Conservation (phyloP, 2,329 filamentous ascomycete species). For the Exophiala calicioides region DNA sequence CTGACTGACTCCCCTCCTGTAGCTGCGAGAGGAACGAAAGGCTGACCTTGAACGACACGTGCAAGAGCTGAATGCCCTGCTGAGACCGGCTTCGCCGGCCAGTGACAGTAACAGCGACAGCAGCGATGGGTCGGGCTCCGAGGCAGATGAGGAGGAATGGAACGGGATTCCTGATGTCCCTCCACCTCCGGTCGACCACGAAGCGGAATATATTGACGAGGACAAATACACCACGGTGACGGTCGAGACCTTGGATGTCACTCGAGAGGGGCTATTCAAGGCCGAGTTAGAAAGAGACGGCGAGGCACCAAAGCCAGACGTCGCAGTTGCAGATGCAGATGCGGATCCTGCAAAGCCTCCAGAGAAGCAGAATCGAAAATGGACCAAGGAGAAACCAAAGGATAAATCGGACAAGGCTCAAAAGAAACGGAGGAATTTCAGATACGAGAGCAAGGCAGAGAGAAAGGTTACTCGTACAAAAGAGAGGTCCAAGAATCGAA, state of each 20-base stretch:
- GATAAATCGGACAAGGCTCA: slow-evolving; percentile 46
- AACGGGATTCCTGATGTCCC: slow-evolving; percentile 61
- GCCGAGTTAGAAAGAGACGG: slow-evolving; percentile 37
- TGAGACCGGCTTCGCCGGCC: slow-evolving; percentile 62
- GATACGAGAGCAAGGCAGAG: slow-evolving; percentile 87
- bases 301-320: slow-evolving; percentile 31
- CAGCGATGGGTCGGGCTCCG: slow-evolving; percentile 41
- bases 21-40: slow-evolving; percentile 83
- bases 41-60: slow-evolving; percentile 81
- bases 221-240: slow-evolving; percentile 95
- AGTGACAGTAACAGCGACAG: slow-evolving; percentile 48
- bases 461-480: slow-evolving; percentile 64
- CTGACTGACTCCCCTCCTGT: slow-evolving; percentile 11
- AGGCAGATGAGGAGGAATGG: slow-evolving; percentile 62
- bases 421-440: slow-evolving; percentile 87
- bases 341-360: slow-evolving; percentile 26
- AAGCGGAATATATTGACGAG: slow-evolving; percentile 95
- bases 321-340: slow-evolving; percentile 36
- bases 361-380: slow-evolving; percentile 41
- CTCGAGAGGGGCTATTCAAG: slow-evolving; percentile 69
- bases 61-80: slow-evolving; percentile 68
- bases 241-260: slow-evolving; percentile 81
- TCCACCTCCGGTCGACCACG: slow-evolving; percentile 63
- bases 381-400: slow-evolving; percentile 48
- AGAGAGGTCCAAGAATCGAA: slow-evolving; percentile 69